A percentile compares a stretch with the other conserved stretches of the same genome.
These are phyloP conservation scores for Saccharum hybrid DNA, from an alignment of 202 grass and related monocot species.

Conservation along the genomic window DNA sequence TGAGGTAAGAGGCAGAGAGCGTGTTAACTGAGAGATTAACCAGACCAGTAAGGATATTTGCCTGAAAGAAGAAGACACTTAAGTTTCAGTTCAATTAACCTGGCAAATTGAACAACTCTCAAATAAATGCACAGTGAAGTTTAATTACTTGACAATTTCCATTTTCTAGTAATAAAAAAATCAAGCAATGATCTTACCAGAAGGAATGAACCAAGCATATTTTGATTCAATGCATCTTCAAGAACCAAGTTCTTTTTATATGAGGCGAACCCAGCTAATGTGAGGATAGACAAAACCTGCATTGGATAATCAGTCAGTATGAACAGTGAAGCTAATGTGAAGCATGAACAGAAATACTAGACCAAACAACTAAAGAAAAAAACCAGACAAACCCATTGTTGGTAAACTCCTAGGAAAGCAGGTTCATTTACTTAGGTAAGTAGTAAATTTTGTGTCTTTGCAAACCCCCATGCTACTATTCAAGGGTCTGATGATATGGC, in stretches of 20 bases:
- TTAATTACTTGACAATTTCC: neutral
- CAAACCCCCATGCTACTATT: slow-evolving; percentile 19
- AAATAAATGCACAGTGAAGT: neutral
- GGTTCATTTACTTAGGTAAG: neutral
- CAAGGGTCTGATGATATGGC: slow-evolving; percentile 6
- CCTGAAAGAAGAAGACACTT: slow-evolving; percentile 59
- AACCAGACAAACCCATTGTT: slow-evolving; percentile 8
- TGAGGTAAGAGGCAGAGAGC: slow-evolving; percentile 53
- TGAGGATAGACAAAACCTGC: slow-evolving; percentile 84
- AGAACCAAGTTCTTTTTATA: slow-evolving; percentile 72
- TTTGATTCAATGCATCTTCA: slow-evolving; percentile 92
- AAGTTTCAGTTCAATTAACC: slow-evolving; percentile 28
- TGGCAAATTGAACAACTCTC: neutral
- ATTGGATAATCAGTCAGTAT: slow-evolving; percentile 38
- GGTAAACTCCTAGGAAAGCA: slow-evolving; percentile 16
- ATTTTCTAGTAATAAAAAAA: neutral
- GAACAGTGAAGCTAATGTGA: neutral
- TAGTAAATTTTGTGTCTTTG: neutral
- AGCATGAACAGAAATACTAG: neutral
- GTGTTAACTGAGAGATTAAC: slow-evolving; percentile 79
- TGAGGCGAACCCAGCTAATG: slow-evolving; percentile 53
- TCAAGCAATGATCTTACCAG: slow-evolving; percentile 55
- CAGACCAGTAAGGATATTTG: slow-evolving; percentile 83
- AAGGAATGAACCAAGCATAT: slow-evolving; percentile 86
- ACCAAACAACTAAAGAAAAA: slow-evolving; percentile 7